A percentile compares a stretch with the other conserved stretches of the same genome.
Conservation (phyloP, 106 monocot species). For the Allium fistulosum region DNA sequence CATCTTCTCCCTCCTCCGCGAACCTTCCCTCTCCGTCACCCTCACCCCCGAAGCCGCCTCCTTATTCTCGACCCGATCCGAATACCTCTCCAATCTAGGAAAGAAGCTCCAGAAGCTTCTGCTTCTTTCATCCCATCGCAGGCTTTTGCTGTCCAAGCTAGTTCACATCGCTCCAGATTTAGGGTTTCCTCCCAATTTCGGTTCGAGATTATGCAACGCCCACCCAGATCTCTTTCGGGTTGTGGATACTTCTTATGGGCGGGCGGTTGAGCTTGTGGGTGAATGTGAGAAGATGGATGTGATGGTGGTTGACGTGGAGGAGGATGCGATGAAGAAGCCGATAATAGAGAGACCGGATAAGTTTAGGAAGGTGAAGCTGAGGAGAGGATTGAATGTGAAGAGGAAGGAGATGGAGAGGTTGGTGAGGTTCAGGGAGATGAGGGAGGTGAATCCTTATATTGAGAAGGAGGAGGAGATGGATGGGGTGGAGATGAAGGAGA, state of each 20-base stretch:
- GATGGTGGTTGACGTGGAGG: slow-evolving; percentile 15
- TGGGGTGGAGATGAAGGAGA: slow-evolving; percentile 20
- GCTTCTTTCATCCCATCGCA: slow-evolving; percentile 39
- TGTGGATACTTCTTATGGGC: slow-evolving; percentile 62
- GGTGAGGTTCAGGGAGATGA: slow-evolving; percentile 45
- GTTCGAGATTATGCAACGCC: slow-evolving; percentile 50
- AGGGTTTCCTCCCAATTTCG: slow-evolving; percentile 67
- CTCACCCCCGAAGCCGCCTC: slow-evolving; percentile 60
- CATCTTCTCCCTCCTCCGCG: slow-evolving; percentile 65
- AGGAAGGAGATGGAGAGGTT: slow-evolving; percentile 61
- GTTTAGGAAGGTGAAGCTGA: slow-evolving; percentile 51
- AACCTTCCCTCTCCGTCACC: slow-evolving; percentile 28
- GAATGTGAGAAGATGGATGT: slow-evolving; percentile 21
- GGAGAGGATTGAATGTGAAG: slow-evolving; percentile 66
- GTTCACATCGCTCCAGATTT: slow-evolving; percentile 82
- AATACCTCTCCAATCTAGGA: slow-evolving; percentile 30
- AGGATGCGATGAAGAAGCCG: slow-evolving; percentile 14
- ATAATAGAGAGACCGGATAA: slow-evolving; percentile 64
- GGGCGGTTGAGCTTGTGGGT: slow-evolving; percentile 50
- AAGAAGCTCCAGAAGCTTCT: slow-evolving; percentile 74
- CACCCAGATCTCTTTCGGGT: slow-evolving; percentile 57
- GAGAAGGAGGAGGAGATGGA: not conserved
- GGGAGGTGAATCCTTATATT: slow-evolving; percentile 48
- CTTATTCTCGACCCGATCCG: slow-evolving; percentile 32
- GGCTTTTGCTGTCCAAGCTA: slow-evolving; percentile 68